A percentile compares a stretch with the other conserved stretches of the same genome.
These are phyloP conservation scores for Spinacia oleracea DNA, from an alignment of 179 eudicot genomes.

Conservation along the genomic window DNA sequence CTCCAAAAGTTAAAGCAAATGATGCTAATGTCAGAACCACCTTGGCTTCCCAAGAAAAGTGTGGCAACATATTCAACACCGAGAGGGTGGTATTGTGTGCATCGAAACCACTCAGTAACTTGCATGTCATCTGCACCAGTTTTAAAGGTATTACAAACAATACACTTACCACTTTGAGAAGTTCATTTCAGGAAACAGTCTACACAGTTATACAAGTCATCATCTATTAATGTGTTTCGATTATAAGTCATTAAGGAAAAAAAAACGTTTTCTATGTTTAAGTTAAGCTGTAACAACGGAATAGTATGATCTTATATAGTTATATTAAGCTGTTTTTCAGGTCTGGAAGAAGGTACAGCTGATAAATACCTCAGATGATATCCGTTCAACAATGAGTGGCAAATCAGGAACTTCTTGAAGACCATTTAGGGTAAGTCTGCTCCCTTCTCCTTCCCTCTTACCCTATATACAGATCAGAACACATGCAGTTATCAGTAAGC, in stretches of 20 bases:
- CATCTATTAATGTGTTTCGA: background rate
- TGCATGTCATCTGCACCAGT: constrained; percentile 41
- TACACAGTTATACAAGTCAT: background rate
- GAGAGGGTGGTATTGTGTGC: constrained; percentile 52
- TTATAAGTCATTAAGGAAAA: background rate
- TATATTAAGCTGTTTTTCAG: background rate
- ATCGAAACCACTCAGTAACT: constrained; percentile 42
- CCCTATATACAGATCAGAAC: constrained; percentile 11
- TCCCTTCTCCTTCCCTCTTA: constrained; percentile 23
- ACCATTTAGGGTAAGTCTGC: constrained; percentile 21
- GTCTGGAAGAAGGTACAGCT: no score
- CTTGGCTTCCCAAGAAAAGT: constrained; percentile 68
- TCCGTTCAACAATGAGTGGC: constrained; percentile 44
- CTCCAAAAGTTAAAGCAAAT: constrained; percentile 58
- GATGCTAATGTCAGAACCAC: constrained; percentile 63
- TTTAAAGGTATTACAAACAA: background rate
- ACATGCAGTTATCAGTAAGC: background rate
- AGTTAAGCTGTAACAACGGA: background rate
- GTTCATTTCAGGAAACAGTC: background rate
- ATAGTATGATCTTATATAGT: background rate
- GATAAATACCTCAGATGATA: constrained; percentile 47
- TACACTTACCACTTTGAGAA: background rate
- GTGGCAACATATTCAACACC: constrained; percentile 41
- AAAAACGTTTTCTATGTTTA: background rate
- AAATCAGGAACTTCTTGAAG: constrained; percentile 46